Conservation (phyloP, 2,329 filamentous ascomycete species). For the Cladosporium oxysporum region DNA sequence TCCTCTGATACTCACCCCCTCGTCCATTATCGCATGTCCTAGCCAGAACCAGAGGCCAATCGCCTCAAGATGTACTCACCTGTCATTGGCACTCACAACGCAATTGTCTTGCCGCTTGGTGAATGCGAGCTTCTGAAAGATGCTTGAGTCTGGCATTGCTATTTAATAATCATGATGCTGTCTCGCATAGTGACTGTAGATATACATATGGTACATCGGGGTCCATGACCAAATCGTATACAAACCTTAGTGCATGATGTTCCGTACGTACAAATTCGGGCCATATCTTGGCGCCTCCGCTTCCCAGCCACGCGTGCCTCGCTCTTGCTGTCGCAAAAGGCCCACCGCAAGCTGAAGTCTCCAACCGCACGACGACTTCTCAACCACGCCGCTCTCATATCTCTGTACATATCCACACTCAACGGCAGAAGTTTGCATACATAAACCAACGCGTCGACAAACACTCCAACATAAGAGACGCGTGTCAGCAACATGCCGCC, state of each 20-base stretch:
- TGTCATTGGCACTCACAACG: too few relatives aligned
- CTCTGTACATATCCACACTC: not conserved
- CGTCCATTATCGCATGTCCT: too few relatives aligned
- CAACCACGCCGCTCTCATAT: not conserved
- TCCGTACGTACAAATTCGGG: not conserved
- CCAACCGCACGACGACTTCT: not conserved
- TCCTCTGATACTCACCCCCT: too few relatives aligned
- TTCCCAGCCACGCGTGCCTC: not conserved
- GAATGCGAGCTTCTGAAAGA: too few relatives aligned
- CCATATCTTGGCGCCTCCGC: not conserved
- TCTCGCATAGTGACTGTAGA: too few relatives aligned
- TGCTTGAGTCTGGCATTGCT: too few relatives aligned
- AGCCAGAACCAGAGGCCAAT: too few relatives aligned
- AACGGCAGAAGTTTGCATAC: not conserved
- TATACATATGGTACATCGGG: not conserved
- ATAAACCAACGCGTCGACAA: not conserved
- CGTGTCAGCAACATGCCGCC: not conserved
- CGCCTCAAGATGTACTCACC: too few relatives aligned
- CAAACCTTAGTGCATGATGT: not conserved
- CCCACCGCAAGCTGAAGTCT: not conserved
- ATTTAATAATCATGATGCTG: too few relatives aligned
- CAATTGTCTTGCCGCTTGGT: too few relatives aligned
- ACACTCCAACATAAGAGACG: not conserved
- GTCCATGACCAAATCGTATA: not conserved
- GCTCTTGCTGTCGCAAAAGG: not conserved